These are phyloP conservation scores for Dioscorea alata DNA, from an alignment of 106 monocot genomes.

Conservation along the genomic window DNA sequence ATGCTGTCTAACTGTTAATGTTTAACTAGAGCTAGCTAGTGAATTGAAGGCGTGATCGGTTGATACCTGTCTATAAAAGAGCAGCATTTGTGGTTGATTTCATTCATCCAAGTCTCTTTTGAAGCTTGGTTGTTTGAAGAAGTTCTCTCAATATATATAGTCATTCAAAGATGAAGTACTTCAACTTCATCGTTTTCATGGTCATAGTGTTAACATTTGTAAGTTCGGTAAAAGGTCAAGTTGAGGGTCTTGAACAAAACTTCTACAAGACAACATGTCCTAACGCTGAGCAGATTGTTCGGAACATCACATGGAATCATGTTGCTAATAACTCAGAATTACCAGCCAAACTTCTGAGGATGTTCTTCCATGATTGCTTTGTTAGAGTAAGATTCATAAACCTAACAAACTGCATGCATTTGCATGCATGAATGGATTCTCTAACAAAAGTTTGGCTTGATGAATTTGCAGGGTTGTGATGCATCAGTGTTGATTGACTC, in stretches of 20 bases:
- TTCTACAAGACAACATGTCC: conserved; percentile 50
- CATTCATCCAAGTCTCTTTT: not conserved
- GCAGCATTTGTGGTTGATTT: not conserved
- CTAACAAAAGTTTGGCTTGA: not conserved
- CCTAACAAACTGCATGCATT: not conserved
- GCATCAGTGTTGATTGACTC: conserved; percentile 44
- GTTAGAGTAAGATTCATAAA: conserved; percentile 21
- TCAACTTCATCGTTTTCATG: not conserved
- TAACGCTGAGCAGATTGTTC: conserved; percentile 25
- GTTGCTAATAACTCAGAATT: conserved; percentile 14
- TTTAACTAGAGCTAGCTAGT: not conserved
- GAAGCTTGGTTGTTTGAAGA: too few relatives aligned
- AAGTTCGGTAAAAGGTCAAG: conserved; percentile 4
- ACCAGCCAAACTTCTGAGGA: conserved; percentile 35
- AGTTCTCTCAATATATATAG: too few relatives aligned
- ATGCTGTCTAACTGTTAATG: too few relatives aligned
- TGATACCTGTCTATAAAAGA: not conserved
- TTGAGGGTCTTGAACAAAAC: conserved; percentile 9
- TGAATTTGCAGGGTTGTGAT: conserved; percentile 44
- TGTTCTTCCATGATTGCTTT: conserved; percentile 61
- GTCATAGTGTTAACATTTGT: not conserved
- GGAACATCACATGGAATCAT: conserved; percentile 16
- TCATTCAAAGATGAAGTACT: conserved; percentile 2
- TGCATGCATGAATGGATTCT: too few relatives aligned
- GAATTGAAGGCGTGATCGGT: not conserved